These are phyloP conservation scores for Silene latifolia DNA, from an alignment of 148 eudicot species.

Conservation along the genomic window DNA sequence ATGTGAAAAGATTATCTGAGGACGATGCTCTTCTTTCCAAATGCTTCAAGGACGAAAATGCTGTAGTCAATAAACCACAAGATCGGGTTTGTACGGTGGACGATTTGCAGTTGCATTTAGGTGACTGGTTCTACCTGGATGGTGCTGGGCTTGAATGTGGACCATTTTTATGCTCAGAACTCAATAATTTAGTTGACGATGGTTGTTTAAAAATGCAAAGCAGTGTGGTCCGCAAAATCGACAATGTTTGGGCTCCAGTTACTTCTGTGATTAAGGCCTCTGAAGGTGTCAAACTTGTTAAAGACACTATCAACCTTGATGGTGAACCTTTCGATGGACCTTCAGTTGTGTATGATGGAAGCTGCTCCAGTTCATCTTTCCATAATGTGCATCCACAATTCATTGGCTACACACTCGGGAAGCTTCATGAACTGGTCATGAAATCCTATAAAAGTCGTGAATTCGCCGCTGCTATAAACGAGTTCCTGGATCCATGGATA, in stretches of 20 bases:
- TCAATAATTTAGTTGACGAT: slow-evolving; percentile 59
- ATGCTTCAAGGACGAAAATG: slow-evolving; percentile 38
- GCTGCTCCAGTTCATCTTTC: slow-evolving; percentile 39
- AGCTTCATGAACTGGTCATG: slow-evolving; percentile 95
- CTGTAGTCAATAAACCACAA: slow-evolving; percentile 47
- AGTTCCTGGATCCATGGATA: slow-evolving; percentile 94
- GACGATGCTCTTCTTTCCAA: slow-evolving; percentile 46
- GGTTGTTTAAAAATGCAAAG: slow-evolving; percentile 57
- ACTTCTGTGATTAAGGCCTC: slow-evolving; percentile 35
- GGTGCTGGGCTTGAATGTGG: slow-evolving; percentile 93
- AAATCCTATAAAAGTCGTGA: slow-evolving; percentile 89
- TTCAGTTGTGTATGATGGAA: slow-evolving; percentile 24
- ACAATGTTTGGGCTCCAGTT: slow-evolving; percentile 86
- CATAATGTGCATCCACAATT: slow-evolving; percentile 82
- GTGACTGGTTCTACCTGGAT: slow-evolving; percentile 95
- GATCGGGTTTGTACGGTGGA: slow-evolving; percentile 61
- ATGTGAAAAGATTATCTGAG: slow-evolving; percentile 50
- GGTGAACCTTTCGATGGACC: slow-evolving; percentile 36
- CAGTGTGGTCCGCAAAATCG: slow-evolving; percentile 79
- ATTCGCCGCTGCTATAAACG: slow-evolving; percentile 92
- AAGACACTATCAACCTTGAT: slow-evolving; percentile 30
- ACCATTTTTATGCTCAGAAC: slow-evolving; percentile 58
- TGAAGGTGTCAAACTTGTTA: slow-evolving; percentile 28
- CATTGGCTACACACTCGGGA: slow-evolving; percentile 87
- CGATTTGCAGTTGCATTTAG: slow-evolving; percentile 71